Base-by-base conservation (phyloP, 129 eudicot species). In the Deinandra increscens region DNA sequence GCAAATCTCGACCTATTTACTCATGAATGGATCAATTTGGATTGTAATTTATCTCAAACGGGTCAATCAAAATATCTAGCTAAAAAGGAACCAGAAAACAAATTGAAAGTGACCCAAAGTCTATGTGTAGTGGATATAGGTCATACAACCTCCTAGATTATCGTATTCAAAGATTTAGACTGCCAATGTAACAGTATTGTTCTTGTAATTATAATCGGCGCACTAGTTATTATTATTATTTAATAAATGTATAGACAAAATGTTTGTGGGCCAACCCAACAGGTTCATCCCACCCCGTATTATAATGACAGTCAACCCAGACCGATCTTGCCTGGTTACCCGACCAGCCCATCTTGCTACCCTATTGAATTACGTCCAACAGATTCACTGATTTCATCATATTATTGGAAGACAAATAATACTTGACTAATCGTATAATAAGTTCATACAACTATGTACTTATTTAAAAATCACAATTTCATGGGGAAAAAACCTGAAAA, bases 401-500 rank as follows among this genome's bases (percentile, higher is more conserved):
- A 1, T 69, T 53, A 5, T 37, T 15, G 42, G 55, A 14, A 3
- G 3, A 26, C 14, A 37, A 37, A 37, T 3, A 22, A 54, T 13
- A 9, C 5, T 41, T 19, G 8, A 70, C 26, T 26, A 41, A 55
- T 9, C 14, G 67, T 17, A 10, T 13, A 53, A 46, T 23, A 64
- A 7, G 37, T 50, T n/a, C 12, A 50, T 39, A 48, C 46, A 5
- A 11, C 20, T 18, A 45, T 46, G 8, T 33, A 63, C 31, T 36
- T 73, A 4, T 63, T 14, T 36, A 15, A 49, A 62, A 42, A 73
- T 49, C 12, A 41, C 51, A 62, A 36, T 5, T 5, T 39, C 51
- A 51, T 9, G 4, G 48, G 58, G 71, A 64, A n/a, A 67, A 60
- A 33, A 93, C 98, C 96, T 86, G 88, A 93, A 93, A 66, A 93